Conservation (phyloP, 2,329 filamentous ascomycete genomes). For the Claviceps sp. region DNA sequence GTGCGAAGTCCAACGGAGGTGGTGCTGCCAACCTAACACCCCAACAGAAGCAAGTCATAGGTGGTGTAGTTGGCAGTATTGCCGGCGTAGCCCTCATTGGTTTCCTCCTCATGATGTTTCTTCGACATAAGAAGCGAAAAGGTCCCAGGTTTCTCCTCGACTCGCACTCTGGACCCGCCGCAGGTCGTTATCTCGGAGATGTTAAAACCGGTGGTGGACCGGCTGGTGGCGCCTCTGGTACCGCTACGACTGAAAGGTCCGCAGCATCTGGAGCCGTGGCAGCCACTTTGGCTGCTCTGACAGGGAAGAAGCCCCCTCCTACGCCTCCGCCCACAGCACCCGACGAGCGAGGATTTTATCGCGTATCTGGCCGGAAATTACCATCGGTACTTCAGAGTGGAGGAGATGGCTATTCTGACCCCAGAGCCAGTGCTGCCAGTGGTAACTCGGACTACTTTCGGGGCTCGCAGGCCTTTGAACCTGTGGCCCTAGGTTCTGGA, state of each 20-base stretch:
- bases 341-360: constrained; percentile 47
- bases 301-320: constrained; percentile 23
- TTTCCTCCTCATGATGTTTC: constrained; percentile 36
- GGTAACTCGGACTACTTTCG: constrained; percentile 38
- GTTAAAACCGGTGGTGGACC: constrained; percentile 13
- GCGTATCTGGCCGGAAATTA: constrained; percentile 51
- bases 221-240: constrained; percentile 4
- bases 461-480: constrained; percentile 35
- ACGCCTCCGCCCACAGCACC: constrained; percentile 17
- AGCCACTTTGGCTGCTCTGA: constrained; percentile 32
- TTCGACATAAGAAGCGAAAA: constrained; percentile 42
- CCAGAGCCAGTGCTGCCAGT: constrained; percentile 30
- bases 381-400: constrained; percentile 48
- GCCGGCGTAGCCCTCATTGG: constrained; percentile 45
- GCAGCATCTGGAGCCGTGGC: constrained; percentile 26
- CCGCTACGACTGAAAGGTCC: constrained; percentile 34
- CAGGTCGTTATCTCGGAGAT: constrained; percentile 3
- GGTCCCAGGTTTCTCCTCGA: constrained; percentile 30
- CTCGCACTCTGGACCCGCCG: constrained; percentile 17
- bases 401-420: constrained; percentile 49
- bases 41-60: constrained; percentile 32
- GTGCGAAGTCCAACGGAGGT: constrained; percentile 1
- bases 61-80: constrained; percentile 43
- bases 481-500: constrained; percentile 18
- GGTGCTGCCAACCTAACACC: constrained; percentile 14